Percentiles rank a stretch among this genome's conserved stretches.
Conservation (phyloP, 176 grass and related monocot genomes). For the Bolboschoenus planiculmis region DNA sequence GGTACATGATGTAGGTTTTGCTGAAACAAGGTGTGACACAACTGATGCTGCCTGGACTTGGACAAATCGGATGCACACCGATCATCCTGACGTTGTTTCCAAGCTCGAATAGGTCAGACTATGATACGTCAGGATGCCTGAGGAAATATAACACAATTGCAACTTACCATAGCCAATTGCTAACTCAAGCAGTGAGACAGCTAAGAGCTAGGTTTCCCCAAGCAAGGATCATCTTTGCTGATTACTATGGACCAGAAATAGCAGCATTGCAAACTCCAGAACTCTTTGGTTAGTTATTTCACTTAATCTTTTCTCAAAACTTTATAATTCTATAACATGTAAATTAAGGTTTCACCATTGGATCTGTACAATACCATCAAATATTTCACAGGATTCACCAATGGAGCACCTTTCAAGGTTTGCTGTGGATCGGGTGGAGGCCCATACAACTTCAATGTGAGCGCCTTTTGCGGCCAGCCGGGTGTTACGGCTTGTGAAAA, state of each 20-base stretch:
- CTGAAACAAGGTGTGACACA: constrained; percentile 23
- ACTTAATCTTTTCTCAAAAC: background rate
- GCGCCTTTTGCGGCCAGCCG: constrained; percentile 24
- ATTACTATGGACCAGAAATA: constrained; percentile 20
- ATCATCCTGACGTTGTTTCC: constrained; percentile 11
- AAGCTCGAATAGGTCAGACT: constrained; percentile 8
- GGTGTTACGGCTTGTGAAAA: constrained; percentile 26
- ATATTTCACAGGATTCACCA: constrained; percentile 36
- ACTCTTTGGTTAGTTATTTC: constrained; percentile 28
- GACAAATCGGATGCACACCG: constrained; percentile 25
- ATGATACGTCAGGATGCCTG: constrained; percentile 21
- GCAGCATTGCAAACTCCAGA: constrained; percentile 11
- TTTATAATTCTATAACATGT: background rate
- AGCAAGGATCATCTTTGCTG: constrained; percentile 25
- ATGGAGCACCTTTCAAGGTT: constrained; percentile 25
- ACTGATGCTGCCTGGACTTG: constrained; percentile 27
- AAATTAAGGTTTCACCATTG: background rate
- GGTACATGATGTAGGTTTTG: constrained; percentile 12
- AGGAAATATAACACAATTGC: constrained; percentile 24
- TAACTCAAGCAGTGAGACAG: background rate
- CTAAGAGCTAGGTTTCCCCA: constrained; percentile 12
- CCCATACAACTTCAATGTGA: constrained; percentile 41
- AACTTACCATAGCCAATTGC: constrained; percentile 9
- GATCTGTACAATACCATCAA: background rate
- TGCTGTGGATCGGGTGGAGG: constrained; percentile 66